Base-by-base conservation (phyloP, 176 grass and related monocot genomes). In the Rhipidocladum racemiflorum region DNA sequence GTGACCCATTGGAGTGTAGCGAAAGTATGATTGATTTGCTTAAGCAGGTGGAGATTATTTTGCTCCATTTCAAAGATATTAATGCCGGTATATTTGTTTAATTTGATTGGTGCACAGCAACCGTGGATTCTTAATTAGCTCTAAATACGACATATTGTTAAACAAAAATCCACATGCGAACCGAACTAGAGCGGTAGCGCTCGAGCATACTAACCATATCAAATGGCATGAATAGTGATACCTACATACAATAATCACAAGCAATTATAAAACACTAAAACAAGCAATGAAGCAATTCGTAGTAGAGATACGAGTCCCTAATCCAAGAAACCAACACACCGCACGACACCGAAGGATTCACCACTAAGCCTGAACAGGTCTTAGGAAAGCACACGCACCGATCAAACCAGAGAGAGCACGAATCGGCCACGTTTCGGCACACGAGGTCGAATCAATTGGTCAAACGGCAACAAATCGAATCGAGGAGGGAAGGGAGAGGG, bases 391-490 rank as follows among this genome's bases (percentile, higher is more conserved):
- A 57, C 39, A 34, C 7, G 68, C 68, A 57, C 49, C 50, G 64
- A 45, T 6, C 34, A 20, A 83, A 83, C 60, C 55, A 85, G 61
- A 28, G 27, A 18, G 57, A 63, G 21, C 56, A 20, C 40, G 27
- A 74, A 83, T 74, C 59, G 59, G 45, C 17, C 44, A 49, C 21
- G 56, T 38, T 64, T 51, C 30, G 29, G 57, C 69, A 29, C 64
- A 34, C 23, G 44, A 15, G 64, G 13, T 20, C 55, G 16, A 85
- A 77, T 36, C 48, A 82, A 30, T 43, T 20, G 21, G 43, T 70
- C 77, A 81, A 75, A 21, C 40, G 59, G 51, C 28, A 51, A 62
- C 42, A 3, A 62, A 69, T 76, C 70, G 69, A 61, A 54, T 34
- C 53, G 27, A 45, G 24, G 1, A 62, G 34, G 18, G 6, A 12